These are phyloP conservation scores for Aspergillus floridensis DNA, from an alignment of 2,329 filamentous ascomycete species.

Conservation along the genomic window DNA sequence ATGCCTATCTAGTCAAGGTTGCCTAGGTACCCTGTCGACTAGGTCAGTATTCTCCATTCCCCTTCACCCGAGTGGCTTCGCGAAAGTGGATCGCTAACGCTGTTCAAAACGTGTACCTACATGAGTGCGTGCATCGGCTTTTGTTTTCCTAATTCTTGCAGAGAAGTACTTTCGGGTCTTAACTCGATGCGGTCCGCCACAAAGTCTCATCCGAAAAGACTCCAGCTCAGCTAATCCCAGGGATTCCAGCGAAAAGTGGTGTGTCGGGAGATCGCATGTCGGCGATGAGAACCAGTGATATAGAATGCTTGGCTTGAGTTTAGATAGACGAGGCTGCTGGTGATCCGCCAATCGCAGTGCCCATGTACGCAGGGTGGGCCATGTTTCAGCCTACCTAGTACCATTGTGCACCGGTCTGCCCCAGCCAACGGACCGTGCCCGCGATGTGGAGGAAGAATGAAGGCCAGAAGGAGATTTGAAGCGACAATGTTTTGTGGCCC, in stretches of 20 bases:
- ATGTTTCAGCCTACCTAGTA: slow-evolving; percentile 14
- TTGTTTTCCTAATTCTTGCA: not conserved
- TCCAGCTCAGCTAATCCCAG: not conserved
- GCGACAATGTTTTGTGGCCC: not conserved
- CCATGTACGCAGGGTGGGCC: not conserved
- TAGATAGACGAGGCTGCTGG: not conserved
- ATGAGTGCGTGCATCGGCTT: too few species aligned
- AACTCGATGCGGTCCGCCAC: not conserved
- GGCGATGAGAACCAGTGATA: not conserved
- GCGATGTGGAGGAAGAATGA: slow-evolving; percentile 8
- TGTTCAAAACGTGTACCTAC: not conserved
- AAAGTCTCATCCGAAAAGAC: not conserved
- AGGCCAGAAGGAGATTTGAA: not conserved
- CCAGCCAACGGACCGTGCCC: slow-evolving; percentile 16
- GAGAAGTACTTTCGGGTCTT: not conserved
- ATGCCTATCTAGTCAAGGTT: not conserved
- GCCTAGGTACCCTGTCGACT: not conserved
- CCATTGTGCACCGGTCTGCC: slow-evolving; percentile 12
- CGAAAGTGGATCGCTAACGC: not conserved
- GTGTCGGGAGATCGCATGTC: not conserved
- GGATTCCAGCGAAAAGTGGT: not conserved
- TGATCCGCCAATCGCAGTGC: not conserved
- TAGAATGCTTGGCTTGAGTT: not conserved
- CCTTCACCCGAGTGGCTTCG: not conserved
- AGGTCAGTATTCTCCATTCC: not conserved